phyloP scores from a whole-genome alignment of 2,329 filamentous ascomycete genomes.

The Cladosporium phlei region DNA sequence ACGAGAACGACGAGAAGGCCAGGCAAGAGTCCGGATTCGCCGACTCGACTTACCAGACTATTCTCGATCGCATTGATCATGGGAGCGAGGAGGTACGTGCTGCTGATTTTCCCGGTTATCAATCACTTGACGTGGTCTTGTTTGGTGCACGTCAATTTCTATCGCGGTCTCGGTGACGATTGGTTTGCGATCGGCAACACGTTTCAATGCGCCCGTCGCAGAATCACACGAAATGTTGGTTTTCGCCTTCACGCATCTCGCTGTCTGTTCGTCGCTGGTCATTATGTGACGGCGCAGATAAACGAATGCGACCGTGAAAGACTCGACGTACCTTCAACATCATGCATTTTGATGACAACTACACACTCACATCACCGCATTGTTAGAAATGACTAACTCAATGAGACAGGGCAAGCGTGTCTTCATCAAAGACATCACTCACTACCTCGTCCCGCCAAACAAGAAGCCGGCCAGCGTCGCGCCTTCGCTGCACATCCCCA shows the following conservation, averaged over 20 bases:
- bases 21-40: conserved; percentile 59
- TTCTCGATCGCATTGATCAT: conserved; percentile 70
- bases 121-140: background rate
- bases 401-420: conserved; percentile 83
- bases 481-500: conserved; percentile 56
- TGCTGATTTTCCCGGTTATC: background rate
- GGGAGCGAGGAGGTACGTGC: conserved; percentile 67
- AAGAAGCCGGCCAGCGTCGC: conserved; percentile 65
- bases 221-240: too few relatives aligned
- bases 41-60: conserved; percentile 67
- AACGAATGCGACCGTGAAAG: too few relatives aligned
- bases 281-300: too few relatives aligned
- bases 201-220: conserved; percentile 5
- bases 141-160: too few relatives aligned
- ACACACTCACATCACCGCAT: conserved; percentile 19
- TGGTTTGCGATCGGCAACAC: background rate
- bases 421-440: conserved; percentile 97
- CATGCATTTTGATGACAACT: too few relatives aligned
- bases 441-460: conserved; percentile 80
- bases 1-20: conserved; percentile 61
- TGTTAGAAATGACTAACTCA: too few relatives aligned
- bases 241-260: too few relatives aligned
- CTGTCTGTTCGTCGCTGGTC: too few relatives aligned
- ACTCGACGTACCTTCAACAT: too few relatives aligned
- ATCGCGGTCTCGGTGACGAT: background rate